Base-by-base conservation (phyloP, 2,329 filamentous ascomycete genomes). In the Talaromyces sp. region DNA sequence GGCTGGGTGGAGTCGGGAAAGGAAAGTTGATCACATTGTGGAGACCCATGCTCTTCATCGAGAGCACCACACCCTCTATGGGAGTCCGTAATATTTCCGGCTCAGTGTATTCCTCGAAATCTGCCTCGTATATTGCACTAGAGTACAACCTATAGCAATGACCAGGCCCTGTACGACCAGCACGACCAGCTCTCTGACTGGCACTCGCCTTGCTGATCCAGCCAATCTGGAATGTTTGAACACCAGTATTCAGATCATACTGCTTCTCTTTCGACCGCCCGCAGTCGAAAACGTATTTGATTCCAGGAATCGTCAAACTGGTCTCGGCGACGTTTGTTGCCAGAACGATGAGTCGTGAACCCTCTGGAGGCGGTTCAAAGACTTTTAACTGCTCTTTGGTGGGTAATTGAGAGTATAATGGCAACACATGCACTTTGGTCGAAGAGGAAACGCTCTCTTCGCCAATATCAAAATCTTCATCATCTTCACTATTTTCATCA, bases 161-260 rank as follows among this genome's bases (percentile, higher is more conserved):
- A 7, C 95, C 95, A 1, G 95, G 93, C 0, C 93, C 94, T 3
- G 94, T 99, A 83, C 95, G 89, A 68, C 96, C 95, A 65, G 95
- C 95, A 84, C 95, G 92, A 79, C 95, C 95, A 66, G 92, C 88
- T 75, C 95, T 87, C 78, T 99, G 95, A 69, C 89, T 91, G 7
- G 95, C 94, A 75, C 92, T 96, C 31, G 95, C 95, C 80, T 99
- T 98, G 81, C 93, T 97, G 75, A 98, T 96, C 92, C 94, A 99
- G 47, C 91, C 90, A 62, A 99, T 87, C 72, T 97, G 91, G 75
- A 97, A 99, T 73, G 91, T 97, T 76, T 99, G 95, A 0, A 99
- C 94, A 3, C 94, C 94, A 8, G 91, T 97, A 11, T 87, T 81
- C n/a, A 87, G 85, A 74, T 98, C 91, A 72, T 95, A 98, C 65